phyloP scores from a whole-genome alignment of 2,329 filamentous ascomycete genomes.

The Aureobasidium lini region DNA sequence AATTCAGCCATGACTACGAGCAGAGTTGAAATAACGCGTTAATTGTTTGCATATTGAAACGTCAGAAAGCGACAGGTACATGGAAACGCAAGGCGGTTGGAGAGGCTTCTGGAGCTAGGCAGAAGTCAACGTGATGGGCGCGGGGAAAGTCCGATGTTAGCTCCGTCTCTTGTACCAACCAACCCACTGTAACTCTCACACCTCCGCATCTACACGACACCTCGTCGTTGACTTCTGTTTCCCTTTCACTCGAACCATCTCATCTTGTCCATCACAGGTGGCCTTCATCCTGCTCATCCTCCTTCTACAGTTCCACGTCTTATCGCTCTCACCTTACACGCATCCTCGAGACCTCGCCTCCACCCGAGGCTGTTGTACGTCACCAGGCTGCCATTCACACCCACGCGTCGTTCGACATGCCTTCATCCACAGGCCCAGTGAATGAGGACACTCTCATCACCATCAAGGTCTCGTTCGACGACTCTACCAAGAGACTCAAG shows the following conservation, averaged over 20 bases:
- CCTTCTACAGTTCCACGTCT: not conserved
- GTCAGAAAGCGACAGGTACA: not conserved
- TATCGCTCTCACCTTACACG: not conserved
- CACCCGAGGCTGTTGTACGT: constrained; percentile 7
- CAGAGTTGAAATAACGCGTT: not conserved
- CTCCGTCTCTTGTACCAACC: not conserved
- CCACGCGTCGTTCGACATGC: constrained; percentile 21
- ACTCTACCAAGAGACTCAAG: constrained; percentile 75
- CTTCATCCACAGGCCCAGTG: constrained; percentile 39
- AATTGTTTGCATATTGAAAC: not conserved
- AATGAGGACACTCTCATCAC: constrained; percentile 68
- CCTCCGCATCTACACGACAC: constrained; percentile 4
- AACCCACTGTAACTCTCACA: not conserved
- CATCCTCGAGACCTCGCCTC: constrained; percentile 3
- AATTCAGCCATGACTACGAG: too few species aligned
- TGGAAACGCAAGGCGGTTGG: not conserved
- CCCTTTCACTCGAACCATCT: not conserved
- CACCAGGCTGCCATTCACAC: constrained; percentile 6
- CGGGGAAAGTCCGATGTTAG: not conserved
- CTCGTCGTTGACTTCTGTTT: not conserved
- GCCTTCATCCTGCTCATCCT: not conserved
- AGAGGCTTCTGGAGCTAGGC: not conserved
- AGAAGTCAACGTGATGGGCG: not conserved
- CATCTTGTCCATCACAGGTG: not conserved
- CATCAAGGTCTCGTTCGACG: constrained; percentile 75